phyloP scores from a whole-genome alignment of 495 filamentous ascomycete genomes.

The Stereocaulon alpinum region DNA sequence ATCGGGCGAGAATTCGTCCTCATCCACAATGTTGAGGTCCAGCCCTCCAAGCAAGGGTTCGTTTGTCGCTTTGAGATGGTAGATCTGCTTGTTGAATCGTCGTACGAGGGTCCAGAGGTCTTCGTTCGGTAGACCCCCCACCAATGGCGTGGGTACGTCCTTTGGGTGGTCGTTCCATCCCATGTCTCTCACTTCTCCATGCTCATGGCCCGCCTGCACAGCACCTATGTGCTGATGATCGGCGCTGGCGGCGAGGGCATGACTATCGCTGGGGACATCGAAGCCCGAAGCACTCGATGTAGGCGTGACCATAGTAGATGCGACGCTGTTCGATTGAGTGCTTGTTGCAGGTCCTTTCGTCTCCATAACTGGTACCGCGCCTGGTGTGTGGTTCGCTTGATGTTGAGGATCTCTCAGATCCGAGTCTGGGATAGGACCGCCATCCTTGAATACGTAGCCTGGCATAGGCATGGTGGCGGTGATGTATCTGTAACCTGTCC shows the following conservation, averaged over 20 bases:
- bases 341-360: constrained; percentile 15
- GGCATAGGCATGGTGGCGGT: constrained; percentile 22
- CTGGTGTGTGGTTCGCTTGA: constrained; percentile 3
- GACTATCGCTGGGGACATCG: constrained; percentile 36
- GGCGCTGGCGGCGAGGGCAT: constrained; percentile 34
- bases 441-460: constrained; percentile 25
- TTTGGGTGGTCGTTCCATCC: constrained; percentile 61
- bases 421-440: constrained; percentile 23
- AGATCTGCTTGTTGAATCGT: constrained; percentile 89
- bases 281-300: constrained; percentile 17
- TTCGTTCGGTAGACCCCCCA: constrained; percentile 70
- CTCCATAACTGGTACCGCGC: constrained; percentile 5
- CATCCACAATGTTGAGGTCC: constrained; percentile 72
- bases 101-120: constrained; percentile 73
- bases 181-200: constrained; percentile 49
- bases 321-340: constrained; percentile 5
- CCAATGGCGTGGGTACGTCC: constrained; percentile 49
- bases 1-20: constrained; percentile 79
- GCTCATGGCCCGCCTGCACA: constrained; percentile 35
- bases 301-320: constrained; percentile 18
- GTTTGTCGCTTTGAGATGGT: constrained; percentile 65
- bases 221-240: constrained; percentile 40
- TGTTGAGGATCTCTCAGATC: constrained; percentile 20
- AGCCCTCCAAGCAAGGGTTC: constrained; percentile 46
- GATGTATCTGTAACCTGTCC: background rate